Evolutionary conservation across 2,329 filamentous ascomycete genomes (phyloP).

Genomic region (Trichophyton rubrum): DNA sequence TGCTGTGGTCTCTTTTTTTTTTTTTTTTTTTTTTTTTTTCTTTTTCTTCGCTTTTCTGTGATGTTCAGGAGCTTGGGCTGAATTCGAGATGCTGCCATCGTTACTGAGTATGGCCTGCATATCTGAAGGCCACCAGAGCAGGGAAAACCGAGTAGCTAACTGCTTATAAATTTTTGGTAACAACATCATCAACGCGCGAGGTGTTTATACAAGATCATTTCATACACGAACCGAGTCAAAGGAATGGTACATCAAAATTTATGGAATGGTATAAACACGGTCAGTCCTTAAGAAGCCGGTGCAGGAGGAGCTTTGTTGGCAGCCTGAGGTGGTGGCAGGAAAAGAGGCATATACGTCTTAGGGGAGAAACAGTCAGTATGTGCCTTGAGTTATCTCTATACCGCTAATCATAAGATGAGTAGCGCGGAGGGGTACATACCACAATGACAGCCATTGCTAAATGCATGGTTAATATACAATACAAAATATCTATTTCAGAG

Average conservation of each 20-base stretch:
- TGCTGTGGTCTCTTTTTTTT: not conserved
- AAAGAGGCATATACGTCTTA: conserved; percentile 52
- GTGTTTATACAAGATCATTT: not conserved
- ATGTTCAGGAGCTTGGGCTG: too few relatives aligned
- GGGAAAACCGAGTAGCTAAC: not conserved
- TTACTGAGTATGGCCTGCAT: too few relatives aligned
- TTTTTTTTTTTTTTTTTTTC: not conserved
- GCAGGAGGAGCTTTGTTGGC: conserved; percentile 27
- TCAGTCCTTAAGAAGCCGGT: not conserved
- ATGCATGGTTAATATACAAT: not conserved
- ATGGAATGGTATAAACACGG: not conserved
- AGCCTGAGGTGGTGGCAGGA: conserved; percentile 42
- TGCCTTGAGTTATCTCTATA: not conserved
- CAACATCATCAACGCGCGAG: not conserved
- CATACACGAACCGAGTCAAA: not conserved
- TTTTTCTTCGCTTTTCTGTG: too few relatives aligned
- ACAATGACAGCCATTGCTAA: conserved; percentile 48
- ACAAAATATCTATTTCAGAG: too few relatives aligned
- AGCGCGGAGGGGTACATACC: conserved; percentile 23
- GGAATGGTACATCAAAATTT: not conserved
- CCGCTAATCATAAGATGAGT: not conserved
- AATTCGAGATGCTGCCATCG: too few relatives aligned
- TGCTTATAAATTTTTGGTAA: not conserved
- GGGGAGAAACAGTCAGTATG: not conserved
- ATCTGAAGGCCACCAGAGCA: too few relatives aligned